Evolutionary conservation across 1,284 basidiomycete species (phyloP), one percentile per base, ranked within the genome.

Genomic region (Ustilago vetiveriae): DNA sequence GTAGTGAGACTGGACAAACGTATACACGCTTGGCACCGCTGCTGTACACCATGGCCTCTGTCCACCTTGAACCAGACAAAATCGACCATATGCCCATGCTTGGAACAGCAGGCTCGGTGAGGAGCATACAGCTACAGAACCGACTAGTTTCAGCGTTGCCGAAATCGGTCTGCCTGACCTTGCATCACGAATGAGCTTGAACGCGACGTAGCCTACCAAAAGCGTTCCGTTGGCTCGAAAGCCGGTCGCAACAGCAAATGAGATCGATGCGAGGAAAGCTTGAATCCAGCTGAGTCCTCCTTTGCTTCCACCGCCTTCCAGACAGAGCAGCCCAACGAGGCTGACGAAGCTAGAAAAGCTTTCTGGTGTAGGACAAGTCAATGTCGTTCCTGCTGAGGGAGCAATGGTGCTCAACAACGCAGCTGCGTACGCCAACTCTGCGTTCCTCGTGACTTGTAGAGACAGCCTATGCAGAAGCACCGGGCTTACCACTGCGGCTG

Each of bases 151-250:
- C 3, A 57, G 4, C 16, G 17, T n/a, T 21, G 41, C 24, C 4
- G 37, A 30, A 3, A 29, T 10, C 8, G 4, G 1, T 23, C 21
- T 40, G 6, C 45, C 45, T 6, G 8, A 21, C 11, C 32, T 36
- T 4, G 30, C 19, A n/a, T 43, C 39, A 30, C 53, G 46, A 24
- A 77, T 44, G 3, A 69, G 17, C 36, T 66, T 48, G 69, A 69
- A 82, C 17, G 59, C 62, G 9, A 82, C 13, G 79, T 91, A 93
- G 0, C 90, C 90, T 16, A 85, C 82, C 0, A 92, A 85, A 38
- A 95, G 83, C 21, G 92, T 82, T 2, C 92, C 93, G 62, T 94
- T 96, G 0, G 92, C 90, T 27, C 95, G 87, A 59, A 96, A 90
- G 1, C 80, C 64, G 1, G 87, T 86, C 0, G 92, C 90, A 0